Base-by-base conservation (phyloP, 129 eudicot species). In the Artemisia argyi region DNA sequence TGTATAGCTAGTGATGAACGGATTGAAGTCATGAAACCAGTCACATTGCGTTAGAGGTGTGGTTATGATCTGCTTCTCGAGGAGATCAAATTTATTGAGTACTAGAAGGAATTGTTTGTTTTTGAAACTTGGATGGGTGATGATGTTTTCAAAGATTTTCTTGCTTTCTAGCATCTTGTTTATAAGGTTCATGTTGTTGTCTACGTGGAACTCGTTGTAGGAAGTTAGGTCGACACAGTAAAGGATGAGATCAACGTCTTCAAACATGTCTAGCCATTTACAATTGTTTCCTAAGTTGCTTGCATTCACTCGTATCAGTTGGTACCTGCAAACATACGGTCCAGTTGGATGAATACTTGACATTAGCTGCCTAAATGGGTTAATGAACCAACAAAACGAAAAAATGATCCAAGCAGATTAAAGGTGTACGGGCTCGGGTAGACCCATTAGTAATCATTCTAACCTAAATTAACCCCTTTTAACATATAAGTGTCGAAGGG, bases 11-110 rank as follows among this genome's bases (percentile, higher is more conserved):
- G 91, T 85, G 60, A 79, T 57, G 56, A 92, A 87, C 1, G 96
- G 98, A 20, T 82, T 81, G 72, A 89, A 92, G 61, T 92, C 98
- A 3, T 71, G 78, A 49, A 92, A 89, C 98, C 98, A 92, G 2
- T 89, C 90, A 19, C 95, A 89, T 9, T 47, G 76, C 3, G 84
- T 56, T 26, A 92, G 90, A 48, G 96, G 98, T 16, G 66, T 68
- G 13, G 66, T 62, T 53, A 83, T 80, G 47, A 92, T 87, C 79
- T 77, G 85, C 53, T 92, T 88, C 65, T 92, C 95, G 1, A 92
- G 79, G 2, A 83, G 84, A 71, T 92, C 96, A n/a, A 81, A 88
- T 52, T 92, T 92, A 73, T 82, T 92, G 65, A 92, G 96, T 9
- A 89, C 20, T 35, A 92, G 78, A 47, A 89, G 86, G 76, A 85